Evolutionary conservation across 225 moss, liverwort and hornwort genomes (phyloP), one percentile per base, ranked within the genome.

Genomic region (Pleurozium schreberi): DNA sequence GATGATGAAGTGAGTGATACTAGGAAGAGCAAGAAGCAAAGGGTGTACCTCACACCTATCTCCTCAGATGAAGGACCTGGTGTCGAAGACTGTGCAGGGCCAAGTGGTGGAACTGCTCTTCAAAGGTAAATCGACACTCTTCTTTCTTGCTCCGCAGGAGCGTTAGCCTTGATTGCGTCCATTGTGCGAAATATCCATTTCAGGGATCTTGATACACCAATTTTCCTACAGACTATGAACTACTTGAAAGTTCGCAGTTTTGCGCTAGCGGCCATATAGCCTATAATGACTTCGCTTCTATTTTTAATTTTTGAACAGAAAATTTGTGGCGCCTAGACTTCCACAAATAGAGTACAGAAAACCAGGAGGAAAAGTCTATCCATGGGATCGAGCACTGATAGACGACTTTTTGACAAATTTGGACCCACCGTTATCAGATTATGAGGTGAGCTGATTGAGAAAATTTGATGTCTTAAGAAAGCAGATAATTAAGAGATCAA

Each of bases 321-420:
- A 75, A 64, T 68, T 88, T 77, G 77, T 92, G 89, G 89, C 92
- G 90, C 84, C 88, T 83, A 84, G 45, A 33, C 82, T 76, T 62
- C 83, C 88, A 50, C 84, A 75, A 47, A 86, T 61, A 22, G 90
- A 92, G 87, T 82, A 84, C 62, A 88, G 79, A 43, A 90, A 93
- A 89, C 89, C 93, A 63, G 93, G 86, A 92, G 75, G 86, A 78
- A 68, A 88, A 63, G 88, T 96, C 63, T 91, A 96, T 93, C 97
- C 97, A 33, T 99, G 99, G 99, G 94, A 95, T 84, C 94, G 93
- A 90, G 92, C 81, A 52, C 89, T 94, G 84, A 86, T 93, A 50
- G 73, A 88, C 77, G 81, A 69, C 74, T 94, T 97, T 77, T 96
- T 99, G 83, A 84, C 82, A 84, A 89, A 90, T 50, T 89, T 97